phyloP scores from a whole-genome alignment of 2,329 filamentous ascomycete genomes.

The Penicillium sp. region DNA sequence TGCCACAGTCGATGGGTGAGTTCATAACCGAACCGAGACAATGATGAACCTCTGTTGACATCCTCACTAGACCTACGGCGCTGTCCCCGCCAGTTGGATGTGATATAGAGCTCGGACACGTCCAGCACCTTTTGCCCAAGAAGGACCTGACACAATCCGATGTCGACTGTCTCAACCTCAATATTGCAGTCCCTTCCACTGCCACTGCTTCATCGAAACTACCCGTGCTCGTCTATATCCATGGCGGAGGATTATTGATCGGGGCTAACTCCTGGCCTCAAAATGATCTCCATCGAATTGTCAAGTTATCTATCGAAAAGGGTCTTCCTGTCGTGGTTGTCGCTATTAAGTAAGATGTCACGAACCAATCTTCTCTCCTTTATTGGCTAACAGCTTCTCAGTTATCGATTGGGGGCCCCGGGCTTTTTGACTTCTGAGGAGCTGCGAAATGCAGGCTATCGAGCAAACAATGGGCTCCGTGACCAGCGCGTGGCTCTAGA shows the following conservation, averaged over 20 bases:
- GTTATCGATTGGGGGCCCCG: slow-evolving; percentile 45
- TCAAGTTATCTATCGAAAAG: slow-evolving; percentile 42
- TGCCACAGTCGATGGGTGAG: slow-evolving; percentile 37
- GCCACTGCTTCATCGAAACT: slow-evolving; percentile 30
- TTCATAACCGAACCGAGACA: background rate
- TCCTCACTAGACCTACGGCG: slow-evolving; percentile 32
- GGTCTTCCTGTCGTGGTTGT: slow-evolving; percentile 47
- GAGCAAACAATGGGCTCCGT: slow-evolving; percentile 43
- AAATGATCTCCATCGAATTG: slow-evolving; percentile 45
- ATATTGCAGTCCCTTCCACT: slow-evolving; percentile 45
- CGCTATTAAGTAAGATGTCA: slow-evolving; percentile 39
- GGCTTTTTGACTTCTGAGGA: slow-evolving; percentile 49
- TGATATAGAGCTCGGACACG: slow-evolving; percentile 45
- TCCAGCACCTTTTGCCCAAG: slow-evolving; percentile 46
- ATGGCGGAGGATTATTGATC: slow-evolving; percentile 49
- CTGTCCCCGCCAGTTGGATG: slow-evolving; percentile 40
- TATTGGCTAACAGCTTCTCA: slow-evolving; percentile 18
- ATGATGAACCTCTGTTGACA: background rate
- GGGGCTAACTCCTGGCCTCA: slow-evolving; percentile 52
- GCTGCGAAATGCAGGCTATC: slow-evolving; percentile 43
- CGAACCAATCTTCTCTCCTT: background rate
- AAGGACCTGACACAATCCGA: slow-evolving; percentile 42
- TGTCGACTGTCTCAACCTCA: slow-evolving; percentile 49
- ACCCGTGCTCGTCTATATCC: slow-evolving; percentile 51
- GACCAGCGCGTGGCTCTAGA: slow-evolving; percentile 46